Evolutionary conservation across 768 basidiomycete species (phyloP).

Genomic region (Phaeolepiota aurea): DNA sequence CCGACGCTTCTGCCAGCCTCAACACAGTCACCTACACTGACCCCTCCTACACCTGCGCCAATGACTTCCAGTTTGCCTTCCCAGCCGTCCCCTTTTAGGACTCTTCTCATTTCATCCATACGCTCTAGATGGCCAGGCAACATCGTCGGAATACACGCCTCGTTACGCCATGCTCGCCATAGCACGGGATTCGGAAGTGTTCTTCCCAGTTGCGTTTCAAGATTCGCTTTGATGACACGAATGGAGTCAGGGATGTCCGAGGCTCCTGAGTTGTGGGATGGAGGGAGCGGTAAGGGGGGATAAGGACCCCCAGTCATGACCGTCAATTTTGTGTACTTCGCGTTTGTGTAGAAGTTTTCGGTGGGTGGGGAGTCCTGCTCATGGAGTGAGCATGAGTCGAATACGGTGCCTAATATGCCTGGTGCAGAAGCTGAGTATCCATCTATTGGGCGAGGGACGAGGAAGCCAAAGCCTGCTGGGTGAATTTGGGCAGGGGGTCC

Average conservation of each 20-base stretch:
- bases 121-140: constrained; percentile 63
- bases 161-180: constrained; percentile 44
- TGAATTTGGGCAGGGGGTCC: constrained; percentile 43
- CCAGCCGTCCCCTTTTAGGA: constrained; percentile 31
- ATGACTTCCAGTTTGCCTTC: constrained; percentile 49
- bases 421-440: constrained; percentile 36
- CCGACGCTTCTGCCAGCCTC: constrained; percentile 60
- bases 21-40: constrained; percentile 83
- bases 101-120: constrained; percentile 48
- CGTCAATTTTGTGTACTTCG: constrained; percentile 65
- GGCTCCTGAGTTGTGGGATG: constrained; percentile 10
- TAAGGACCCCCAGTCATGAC: constrained; percentile 89
- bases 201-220: constrained; percentile 37
- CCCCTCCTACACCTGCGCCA: constrained; percentile 83
- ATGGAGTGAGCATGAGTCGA: constrained; percentile 75
- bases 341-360: constrained; percentile 13
- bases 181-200: constrained; percentile 48
- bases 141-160: constrained; percentile 73
- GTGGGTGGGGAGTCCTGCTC: constrained; percentile 31
- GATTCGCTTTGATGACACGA: constrained; percentile 23
- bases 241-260: constrained; percentile 14
- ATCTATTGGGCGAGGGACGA: constrained; percentile 68
- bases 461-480: constrained; percentile 89
- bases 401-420: constrained; percentile 77
- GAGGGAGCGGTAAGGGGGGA: constrained; percentile 16